A percentile compares a stretch with the other conserved stretches of the same genome.
Evolutionary conservation across 1,139 yeast species (phyloP).

Genomic region (Kluyveromyces sp.): DNA sequence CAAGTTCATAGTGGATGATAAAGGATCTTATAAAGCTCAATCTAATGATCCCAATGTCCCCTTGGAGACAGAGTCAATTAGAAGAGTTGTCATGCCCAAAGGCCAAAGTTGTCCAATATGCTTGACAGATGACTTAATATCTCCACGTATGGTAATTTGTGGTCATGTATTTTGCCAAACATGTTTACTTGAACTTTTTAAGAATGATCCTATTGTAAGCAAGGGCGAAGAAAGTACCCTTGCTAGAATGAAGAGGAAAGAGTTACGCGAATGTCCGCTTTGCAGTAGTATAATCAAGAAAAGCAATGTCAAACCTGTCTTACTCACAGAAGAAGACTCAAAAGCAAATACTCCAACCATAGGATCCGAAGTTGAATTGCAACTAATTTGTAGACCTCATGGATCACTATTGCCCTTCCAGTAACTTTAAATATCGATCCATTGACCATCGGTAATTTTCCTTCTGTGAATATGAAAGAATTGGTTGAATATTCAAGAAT

Average conservation of each 20-base stretch:
- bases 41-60: constrained; percentile 68
- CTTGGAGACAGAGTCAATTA: constrained; percentile 51
- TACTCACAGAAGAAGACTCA: constrained; percentile 46
- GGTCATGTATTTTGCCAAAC: constrained; percentile 88
- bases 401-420: constrained; percentile 62
- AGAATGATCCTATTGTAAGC: constrained; percentile 40
- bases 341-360: constrained; percentile 53
- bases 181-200: constrained; percentile 64
- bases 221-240: constrained; percentile 16
- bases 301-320: constrained; percentile 63
- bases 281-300: constrained; percentile 60
- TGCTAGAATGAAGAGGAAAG: constrained; percentile 27
- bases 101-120: constrained; percentile 88
- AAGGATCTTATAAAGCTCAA: constrained; percentile 49
- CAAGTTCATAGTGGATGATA: constrained; percentile 66
- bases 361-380: constrained; percentile 52
- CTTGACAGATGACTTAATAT: constrained; percentile 70
- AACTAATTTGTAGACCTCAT: constrained; percentile 64
- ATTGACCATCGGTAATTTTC: constrained; percentile 33
- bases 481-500: constrained; percentile 47
- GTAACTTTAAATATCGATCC: constrained; percentile 32
- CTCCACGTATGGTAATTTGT: constrained; percentile 92
- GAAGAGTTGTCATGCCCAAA: constrained; percentile 65
- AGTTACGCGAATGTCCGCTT: constrained; percentile 73
- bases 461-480: constrained; percentile 34